A percentile compares a stretch with the other conserved stretches of the same genome.
Conservation (phyloP, 495 filamentous ascomycete genomes). For the Penicillium alfredii region DNA sequence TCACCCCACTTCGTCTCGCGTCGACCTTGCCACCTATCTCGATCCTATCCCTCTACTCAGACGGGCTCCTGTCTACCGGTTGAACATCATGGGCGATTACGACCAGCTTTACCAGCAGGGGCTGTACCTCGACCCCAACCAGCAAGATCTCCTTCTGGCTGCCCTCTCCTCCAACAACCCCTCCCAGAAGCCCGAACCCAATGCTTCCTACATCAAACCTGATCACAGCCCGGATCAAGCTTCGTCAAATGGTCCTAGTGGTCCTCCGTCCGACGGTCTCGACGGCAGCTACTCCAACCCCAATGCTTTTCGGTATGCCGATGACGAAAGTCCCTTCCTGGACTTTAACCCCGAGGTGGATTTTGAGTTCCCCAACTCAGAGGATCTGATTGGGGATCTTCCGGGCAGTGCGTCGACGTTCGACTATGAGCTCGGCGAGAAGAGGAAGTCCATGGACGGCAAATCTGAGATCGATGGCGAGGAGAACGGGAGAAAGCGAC, state of each 20-base stretch:
- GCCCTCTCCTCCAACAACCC: constrained; percentile 76
- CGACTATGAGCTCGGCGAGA: constrained; percentile 52
- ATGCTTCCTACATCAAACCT: constrained; percentile 22
- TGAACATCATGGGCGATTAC: constrained; percentile 33
- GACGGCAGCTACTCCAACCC: constrained; percentile 44
- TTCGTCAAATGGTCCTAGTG: constrained; percentile 30
- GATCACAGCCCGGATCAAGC: constrained; percentile 30
- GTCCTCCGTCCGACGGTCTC: constrained; percentile 49
- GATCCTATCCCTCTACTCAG: too few species aligned
- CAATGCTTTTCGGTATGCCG: constrained; percentile 41
- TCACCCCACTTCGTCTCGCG: neutral
- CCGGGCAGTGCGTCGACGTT: constrained; percentile 48
- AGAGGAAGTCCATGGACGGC: constrained; percentile 74
- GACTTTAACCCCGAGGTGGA: constrained; percentile 76
- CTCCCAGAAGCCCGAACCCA: constrained; percentile 26
- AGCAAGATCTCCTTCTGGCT: constrained; percentile 82
- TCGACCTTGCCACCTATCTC: constrained; percentile 1
- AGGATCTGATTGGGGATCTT: constrained; percentile 70
- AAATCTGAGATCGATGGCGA: constrained; percentile 63
- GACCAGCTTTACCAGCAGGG: constrained; percentile 37
- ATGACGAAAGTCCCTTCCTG: constrained; percentile 73
- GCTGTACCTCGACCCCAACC: constrained; percentile 71
- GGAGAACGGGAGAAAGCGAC: constrained; percentile 65
- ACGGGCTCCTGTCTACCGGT: too few species aligned
- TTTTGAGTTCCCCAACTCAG: constrained; percentile 54